Evolutionary conservation across 805 yeast species (phyloP).

Genomic region (Kluyveromyces starmeri): DNA sequence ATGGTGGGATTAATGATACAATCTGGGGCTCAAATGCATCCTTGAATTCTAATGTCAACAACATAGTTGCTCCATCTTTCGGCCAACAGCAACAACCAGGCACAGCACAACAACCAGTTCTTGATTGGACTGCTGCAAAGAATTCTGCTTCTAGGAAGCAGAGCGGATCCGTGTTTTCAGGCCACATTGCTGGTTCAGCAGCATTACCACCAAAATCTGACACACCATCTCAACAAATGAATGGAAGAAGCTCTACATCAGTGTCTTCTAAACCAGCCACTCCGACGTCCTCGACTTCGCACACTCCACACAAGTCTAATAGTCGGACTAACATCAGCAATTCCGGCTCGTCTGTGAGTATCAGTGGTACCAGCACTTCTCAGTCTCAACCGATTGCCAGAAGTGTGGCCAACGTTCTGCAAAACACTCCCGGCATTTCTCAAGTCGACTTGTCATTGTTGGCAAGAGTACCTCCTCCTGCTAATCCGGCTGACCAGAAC

Average conservation of each 20-base stretch:
- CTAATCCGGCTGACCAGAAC: slow-evolving; percentile 97
- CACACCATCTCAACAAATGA: slow-evolving; percentile 7
- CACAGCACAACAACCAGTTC: slow-evolving; percentile 16
- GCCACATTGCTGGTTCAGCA: slow-evolving; percentile 14
- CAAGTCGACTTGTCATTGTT: slow-evolving; percentile 59
- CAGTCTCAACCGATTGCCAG: slow-evolving; percentile 10
- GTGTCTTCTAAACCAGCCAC: slow-evolving; percentile 7
- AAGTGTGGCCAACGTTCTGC: slow-evolving; percentile 7
- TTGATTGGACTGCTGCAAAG: slow-evolving; percentile 20
- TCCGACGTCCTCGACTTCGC: slow-evolving; percentile 12
- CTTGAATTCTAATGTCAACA: slow-evolving; percentile 24
- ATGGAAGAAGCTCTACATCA: not conserved
- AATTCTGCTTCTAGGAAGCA: slow-evolving; percentile 18
- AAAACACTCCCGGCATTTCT: slow-evolving; percentile 19
- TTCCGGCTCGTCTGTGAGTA: slow-evolving; percentile 7
- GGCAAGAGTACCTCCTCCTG: slow-evolving; percentile 82
- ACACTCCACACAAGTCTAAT: slow-evolving; percentile 4
- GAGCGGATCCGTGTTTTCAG: slow-evolving; percentile 21
- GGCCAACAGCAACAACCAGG: slow-evolving; percentile 16
- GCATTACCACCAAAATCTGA: slow-evolving; percentile 30
- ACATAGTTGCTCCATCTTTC: slow-evolving; percentile 17
- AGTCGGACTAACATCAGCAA: slow-evolving; percentile 10
- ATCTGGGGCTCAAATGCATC: slow-evolving; percentile 28
- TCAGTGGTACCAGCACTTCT: slow-evolving; percentile 11
- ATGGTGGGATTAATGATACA: slow-evolving; percentile 28